Evolutionary conservation across 2,329 filamentous ascomycete genomes (phyloP), one percentile per base, ranked within the genome.

Genomic region (Mycogone perniciosa): DNA sequence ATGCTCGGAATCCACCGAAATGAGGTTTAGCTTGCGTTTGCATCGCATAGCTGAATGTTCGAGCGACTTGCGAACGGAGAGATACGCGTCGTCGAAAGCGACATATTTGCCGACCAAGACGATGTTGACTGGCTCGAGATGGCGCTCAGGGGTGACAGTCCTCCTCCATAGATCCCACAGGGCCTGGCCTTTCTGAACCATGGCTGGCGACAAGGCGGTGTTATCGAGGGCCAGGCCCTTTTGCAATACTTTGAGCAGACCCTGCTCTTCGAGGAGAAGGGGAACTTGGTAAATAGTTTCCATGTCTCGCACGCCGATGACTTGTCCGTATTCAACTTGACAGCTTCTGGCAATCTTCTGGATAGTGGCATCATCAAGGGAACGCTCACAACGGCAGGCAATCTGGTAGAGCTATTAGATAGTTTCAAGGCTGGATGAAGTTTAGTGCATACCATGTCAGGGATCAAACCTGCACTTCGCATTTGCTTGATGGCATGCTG

Each of bases 61-160:
- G 3, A 97, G 77, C 0, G 90, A 83, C 71, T 96, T 96, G 66
- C 82, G 31, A 40, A 95, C 85, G 41, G 82, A 86, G 44, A 95
- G 78, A 64, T 96, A 97, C 4, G 88, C 86, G 67, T 97, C 92
- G 49, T 90, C 84, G 4, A 92, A 81, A 48, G 82, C 81, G 26
- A 84, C 85, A 67, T 99, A 99, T 71, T 97, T 97, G 59, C 93
- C 93, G 8, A 97, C 91, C 9, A 99, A 75, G 7, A 83, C 89
- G 65, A 99, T 95, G 38, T 79, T 79, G 52, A 97, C 85, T 1
- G 79, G 76, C 51, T 80, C 76, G 46, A 85, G 75, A 53, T 82
- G 80, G 50, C 85, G 78, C 62, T 88, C 80, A 13, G 81, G 78
- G 6, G 79, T 76, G 5, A 89, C 87, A 6, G 88, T 78, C 31